Evolutionary conservation across 1,284 basidiomycete genomes (phyloP).

Genomic region (Ceratobasidium sp.): DNA sequence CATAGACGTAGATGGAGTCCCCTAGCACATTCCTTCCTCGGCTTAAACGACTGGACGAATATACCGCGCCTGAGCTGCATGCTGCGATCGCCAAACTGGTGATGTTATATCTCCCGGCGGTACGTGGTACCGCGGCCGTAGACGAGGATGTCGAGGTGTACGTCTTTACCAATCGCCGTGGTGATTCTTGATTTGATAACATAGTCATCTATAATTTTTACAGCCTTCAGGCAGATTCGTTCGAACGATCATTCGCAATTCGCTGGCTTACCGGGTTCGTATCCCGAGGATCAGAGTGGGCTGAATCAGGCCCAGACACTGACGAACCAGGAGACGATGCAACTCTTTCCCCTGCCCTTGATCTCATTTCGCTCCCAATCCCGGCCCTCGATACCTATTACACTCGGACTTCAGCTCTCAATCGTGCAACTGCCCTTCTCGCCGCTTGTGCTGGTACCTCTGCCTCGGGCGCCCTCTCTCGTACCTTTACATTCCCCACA

Average conservation of each 20-base stretch:
- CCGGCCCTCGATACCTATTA: constrained; percentile 36
- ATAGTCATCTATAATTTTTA: background rate
- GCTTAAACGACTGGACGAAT: constrained; percentile 49
- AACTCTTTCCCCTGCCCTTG: background rate
- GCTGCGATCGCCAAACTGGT: constrained; percentile 53
- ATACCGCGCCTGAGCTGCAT: constrained; percentile 51
- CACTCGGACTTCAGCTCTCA: constrained; percentile 61
- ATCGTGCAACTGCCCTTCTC: constrained; percentile 74
- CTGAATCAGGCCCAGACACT: constrained; percentile 55
- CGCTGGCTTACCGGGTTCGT: constrained; percentile 79
- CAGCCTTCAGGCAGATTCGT: constrained; percentile 64
- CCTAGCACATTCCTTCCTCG: constrained; percentile 54
- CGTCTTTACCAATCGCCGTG: background rate
- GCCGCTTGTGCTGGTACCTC: constrained; percentile 65
- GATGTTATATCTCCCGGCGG: constrained; percentile 57
- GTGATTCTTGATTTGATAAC: background rate
- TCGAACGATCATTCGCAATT: constrained; percentile 76
- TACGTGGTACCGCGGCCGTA: constrained; percentile 55
- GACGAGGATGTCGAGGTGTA: constrained; percentile 50
- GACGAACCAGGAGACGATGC: constrained; percentile 54
- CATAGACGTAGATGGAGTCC: constrained; percentile 49
- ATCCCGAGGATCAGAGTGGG: constrained; percentile 68
- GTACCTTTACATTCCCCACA: constrained; percentile 67
- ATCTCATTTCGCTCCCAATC: background rate
- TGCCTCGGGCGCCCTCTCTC: constrained; percentile 63